phyloP scores from a whole-genome alignment of 257 asterid species.

The Solanum virginianum region DNA sequence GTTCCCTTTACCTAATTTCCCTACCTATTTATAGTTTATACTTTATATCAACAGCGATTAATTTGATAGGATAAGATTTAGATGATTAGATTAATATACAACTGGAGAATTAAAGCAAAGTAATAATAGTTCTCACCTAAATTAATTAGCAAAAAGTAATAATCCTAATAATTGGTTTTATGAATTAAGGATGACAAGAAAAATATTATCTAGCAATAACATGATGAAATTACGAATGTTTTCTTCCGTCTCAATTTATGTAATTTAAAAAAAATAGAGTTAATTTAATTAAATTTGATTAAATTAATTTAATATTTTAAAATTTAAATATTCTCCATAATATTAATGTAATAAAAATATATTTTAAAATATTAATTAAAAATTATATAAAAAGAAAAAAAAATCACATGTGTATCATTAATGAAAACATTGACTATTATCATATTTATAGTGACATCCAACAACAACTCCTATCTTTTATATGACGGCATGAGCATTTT shows the following conservation, averaged over 20 bases:
- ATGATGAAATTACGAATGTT: neutral
- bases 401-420: neutral
- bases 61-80: neutral
- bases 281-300: neutral
- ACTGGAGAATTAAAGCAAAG: neutral
- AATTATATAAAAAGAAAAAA: neutral
- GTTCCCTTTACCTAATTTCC: neutral
- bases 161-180: neutral
- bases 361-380: neutral
- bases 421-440: neutral
- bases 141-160: neutral
- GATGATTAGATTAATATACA: neutral
- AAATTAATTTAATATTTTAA: too few species aligned
- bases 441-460: neutral
- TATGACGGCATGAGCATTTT: too few species aligned
- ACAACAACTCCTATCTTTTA: neutral
- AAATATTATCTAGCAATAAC: neutral
- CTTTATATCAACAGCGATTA: neutral
- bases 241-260: rapidly evolving
- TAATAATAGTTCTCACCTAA: neutral
- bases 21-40: neutral
- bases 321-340: neutral
- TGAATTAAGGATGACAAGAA: neutral
- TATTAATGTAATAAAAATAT: rapidly evolving
- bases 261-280: neutral